A percentile compares a stretch with the other conserved stretches of the same genome.
Conservation (phyloP, 2,329 filamentous ascomycete species). For the Ilyonectria robusta region DNA sequence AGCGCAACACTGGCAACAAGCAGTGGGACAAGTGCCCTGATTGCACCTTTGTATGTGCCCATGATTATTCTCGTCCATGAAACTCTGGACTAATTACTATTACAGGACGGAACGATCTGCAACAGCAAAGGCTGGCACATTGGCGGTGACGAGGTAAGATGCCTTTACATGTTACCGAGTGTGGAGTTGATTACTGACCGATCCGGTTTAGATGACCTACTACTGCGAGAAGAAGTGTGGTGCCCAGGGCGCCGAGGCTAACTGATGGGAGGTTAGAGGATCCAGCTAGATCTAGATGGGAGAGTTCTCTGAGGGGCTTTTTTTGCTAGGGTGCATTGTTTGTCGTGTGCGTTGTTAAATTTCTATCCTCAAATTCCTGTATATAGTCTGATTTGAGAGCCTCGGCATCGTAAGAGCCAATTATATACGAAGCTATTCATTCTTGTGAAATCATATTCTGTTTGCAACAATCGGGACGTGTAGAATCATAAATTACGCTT, state of each 20-base stretch:
- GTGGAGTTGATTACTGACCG: not conserved
- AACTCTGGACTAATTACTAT: not conserved
- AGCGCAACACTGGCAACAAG: constrained; percentile 27
- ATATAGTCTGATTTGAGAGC: not conserved
- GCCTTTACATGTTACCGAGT: too few species aligned
- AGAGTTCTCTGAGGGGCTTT: too few species aligned
- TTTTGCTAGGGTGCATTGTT: not conserved
- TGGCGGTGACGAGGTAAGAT: constrained; percentile 39
- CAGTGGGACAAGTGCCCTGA: constrained; percentile 39
- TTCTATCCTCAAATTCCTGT: not conserved
- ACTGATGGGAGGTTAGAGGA: constrained; percentile 1
- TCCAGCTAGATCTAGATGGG: not conserved
- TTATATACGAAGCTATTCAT: not conserved
- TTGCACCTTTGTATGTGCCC: constrained; percentile 28
- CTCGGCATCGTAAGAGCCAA: not conserved
- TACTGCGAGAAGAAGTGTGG: constrained; percentile 28
- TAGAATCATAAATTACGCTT: not conserved
- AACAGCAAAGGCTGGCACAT: constrained; percentile 35
- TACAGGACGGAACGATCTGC: constrained; percentile 32
- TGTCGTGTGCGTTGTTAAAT: not conserved
- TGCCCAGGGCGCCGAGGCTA: constrained; percentile 25
- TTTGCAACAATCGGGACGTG: not conserved
- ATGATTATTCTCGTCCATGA: accelerated
- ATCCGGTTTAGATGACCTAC: constrained; percentile 20
- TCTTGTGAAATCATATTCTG: not conserved